Evolutionary conservation across 2,329 filamentous ascomycete genomes (phyloP), one percentile per base, ranked within the genome.

Genomic region (Endoconidiophora polonica): DNA sequence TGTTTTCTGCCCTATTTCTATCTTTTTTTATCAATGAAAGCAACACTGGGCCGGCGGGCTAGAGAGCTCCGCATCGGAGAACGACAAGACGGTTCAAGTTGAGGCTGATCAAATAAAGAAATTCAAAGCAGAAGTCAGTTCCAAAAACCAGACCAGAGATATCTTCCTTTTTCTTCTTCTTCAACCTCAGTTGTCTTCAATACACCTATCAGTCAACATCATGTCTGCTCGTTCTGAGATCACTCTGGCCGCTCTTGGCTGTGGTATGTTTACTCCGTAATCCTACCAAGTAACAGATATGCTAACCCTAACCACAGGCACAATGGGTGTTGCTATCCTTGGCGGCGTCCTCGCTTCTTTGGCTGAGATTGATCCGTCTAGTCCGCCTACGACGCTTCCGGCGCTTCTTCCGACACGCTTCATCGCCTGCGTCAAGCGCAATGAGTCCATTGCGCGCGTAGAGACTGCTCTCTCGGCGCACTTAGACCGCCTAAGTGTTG

Each of bases 311-410:
- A 49, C 46, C 18, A 12, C 44, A 87, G 83, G 85, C 56, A 88
- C 80, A 48, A 84, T 94, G 77, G 86, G 86, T 53, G 84, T 85
- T 54, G 85, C 85, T 52, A 88, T 94, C 57, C 75, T 93, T 52
- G 79, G 76, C 49, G 86, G 86, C 55, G 81, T 94, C 60, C 74
- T 93, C 57, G 70, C 76, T 54, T 84, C 83, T 9, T 72, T 91
- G 42, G 67, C 68, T 38, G 71, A 66, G 56, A 66, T 72, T 68
- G 63, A 22, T 66, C 65, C 46, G 65, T 65, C 56, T 71, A 64
- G 56, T 66, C 63, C 33, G 66, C 70, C 2, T 64, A 57, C 73
- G 6, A 47, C 41, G 12, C 44, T 53, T 5, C 76, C 79, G 12
- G 57, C 67, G 6, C 70, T 73, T 49, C 72, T 86, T 36, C 86